phyloP scores from a whole-genome alignment of 805 yeast genomes.

The Diddensiella santjacobensis region DNA sequence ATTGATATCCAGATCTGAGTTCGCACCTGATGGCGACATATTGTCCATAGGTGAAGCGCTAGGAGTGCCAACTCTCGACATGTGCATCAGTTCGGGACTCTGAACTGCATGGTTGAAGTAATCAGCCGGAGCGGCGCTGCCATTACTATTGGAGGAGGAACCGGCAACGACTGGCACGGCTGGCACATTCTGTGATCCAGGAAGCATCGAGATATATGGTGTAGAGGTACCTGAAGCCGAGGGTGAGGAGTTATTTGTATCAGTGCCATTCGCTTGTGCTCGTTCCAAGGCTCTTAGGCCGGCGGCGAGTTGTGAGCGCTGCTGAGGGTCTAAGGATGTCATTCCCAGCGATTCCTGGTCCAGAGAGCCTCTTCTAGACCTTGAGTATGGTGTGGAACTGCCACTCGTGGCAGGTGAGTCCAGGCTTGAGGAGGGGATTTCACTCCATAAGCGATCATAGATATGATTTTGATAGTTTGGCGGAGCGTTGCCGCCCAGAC shows the following conservation, averaged over 20 bases:
- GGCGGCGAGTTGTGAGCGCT: slow-evolving; percentile 37
- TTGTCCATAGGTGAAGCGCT: slow-evolving; percentile 9
- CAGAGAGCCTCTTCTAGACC: slow-evolving; percentile 34
- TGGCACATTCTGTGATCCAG: slow-evolving; percentile 12
- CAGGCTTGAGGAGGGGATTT: slow-evolving; percentile 40
- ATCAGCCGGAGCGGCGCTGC: slow-evolving; percentile 5
- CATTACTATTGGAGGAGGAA: slow-evolving; percentile 9
- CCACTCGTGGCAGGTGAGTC: slow-evolving; percentile 38
- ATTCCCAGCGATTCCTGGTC: slow-evolving; percentile 25
- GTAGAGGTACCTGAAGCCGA: slow-evolving; percentile 9
- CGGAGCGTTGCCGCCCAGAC: slow-evolving; percentile 55
- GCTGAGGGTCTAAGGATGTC: slow-evolving; percentile 29
- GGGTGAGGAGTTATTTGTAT: slow-evolving; percentile 6
- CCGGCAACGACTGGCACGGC: slow-evolving; percentile 11
- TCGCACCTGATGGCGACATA: slow-evolving; percentile 2
- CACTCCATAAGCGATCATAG: slow-evolving; percentile 72
- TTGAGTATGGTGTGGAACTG: slow-evolving; percentile 35
- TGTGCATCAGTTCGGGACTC: slow-evolving; percentile 19
- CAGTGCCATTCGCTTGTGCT: slow-evolving; percentile 20
- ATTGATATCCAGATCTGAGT: slow-evolving; percentile 32
- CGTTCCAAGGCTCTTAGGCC: slow-evolving; percentile 38
- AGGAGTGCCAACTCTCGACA: slow-evolving; percentile 19
- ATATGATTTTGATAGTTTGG: slow-evolving; percentile 77
- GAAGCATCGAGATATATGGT: slow-evolving; percentile 2
- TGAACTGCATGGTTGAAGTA: slow-evolving; percentile 4